Evolutionary conservation across 257 asterid species (phyloP).

Genomic region (Misopates orontium): DNA sequence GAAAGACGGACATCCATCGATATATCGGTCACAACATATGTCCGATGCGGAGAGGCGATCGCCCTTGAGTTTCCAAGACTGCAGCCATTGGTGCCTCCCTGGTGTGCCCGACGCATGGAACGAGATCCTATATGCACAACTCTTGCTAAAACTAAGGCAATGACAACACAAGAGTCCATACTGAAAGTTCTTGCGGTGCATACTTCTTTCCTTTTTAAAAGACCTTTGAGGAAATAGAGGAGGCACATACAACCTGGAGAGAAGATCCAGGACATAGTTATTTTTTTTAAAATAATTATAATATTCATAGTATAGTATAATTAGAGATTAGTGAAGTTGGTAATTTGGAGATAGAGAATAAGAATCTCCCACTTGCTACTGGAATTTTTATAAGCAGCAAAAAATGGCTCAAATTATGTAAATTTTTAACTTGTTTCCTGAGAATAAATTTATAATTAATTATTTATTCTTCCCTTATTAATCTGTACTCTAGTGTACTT

Average conservation of each 20-base stretch:
- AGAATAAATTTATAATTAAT: too few relatives aligned
- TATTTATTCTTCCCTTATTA: too few relatives aligned
- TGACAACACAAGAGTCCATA: constrained; percentile 8
- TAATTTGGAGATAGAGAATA: too few relatives aligned
- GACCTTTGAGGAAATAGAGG: neutral
- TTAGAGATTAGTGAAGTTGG: constrained; percentile 9
- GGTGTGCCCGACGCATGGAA: constrained; percentile 83
- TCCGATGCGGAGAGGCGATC: constrained; percentile 39
- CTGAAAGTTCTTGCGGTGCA: neutral
- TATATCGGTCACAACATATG: constrained; percentile 43
- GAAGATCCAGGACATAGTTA: neutral
- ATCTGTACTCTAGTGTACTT: neutral
- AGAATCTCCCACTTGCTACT: too few relatives aligned
- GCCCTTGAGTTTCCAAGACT: constrained; percentile 54
- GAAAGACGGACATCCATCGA: constrained; percentile 75
- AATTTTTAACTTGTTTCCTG: too few relatives aligned
- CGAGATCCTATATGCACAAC: constrained; percentile 58
- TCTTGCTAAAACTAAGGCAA: constrained; percentile 39
- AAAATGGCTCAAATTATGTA: too few relatives aligned
- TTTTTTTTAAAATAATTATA: too few relatives aligned
- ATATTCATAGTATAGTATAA: neutral
- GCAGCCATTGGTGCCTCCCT: constrained; percentile 86
- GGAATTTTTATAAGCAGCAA: too few relatives aligned
- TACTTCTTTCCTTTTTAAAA: neutral
- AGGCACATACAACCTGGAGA: neutral